phyloP scores from a whole-genome alignment of 2,329 filamentous ascomycete genomes.

The Fusarium tricinctum region DNA sequence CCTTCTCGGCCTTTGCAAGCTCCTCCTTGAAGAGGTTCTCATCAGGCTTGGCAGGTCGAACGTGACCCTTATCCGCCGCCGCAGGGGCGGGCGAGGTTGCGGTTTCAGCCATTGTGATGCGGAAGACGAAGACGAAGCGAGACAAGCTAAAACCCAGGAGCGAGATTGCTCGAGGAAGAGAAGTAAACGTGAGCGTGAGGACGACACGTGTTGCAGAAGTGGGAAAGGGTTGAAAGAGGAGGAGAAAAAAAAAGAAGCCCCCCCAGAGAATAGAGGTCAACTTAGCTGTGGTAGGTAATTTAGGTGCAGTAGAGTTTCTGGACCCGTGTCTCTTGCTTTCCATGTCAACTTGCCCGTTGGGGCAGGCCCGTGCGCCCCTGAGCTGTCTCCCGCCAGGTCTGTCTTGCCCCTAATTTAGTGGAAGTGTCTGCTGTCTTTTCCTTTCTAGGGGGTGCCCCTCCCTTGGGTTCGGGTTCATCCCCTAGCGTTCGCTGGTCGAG shows the following conservation, averaged over 20 bases:
- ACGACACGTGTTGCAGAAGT: conserved; percentile 42
- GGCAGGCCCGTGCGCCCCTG: conserved; percentile 44
- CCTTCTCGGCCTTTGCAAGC: conserved; percentile 87
- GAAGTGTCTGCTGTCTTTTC: conserved; percentile 19
- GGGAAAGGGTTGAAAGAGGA: conserved; percentile 30
- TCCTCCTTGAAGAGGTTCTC: conserved; percentile 85
- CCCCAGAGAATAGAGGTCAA: conserved; percentile 29
- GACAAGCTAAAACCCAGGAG: conserved; percentile 41
- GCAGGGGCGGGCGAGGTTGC: conserved; percentile 61
- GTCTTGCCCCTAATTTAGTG: neutral
- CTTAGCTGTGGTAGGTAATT: conserved; percentile 18
- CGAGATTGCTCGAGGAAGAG: conserved; percentile 34
- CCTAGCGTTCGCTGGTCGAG: conserved; percentile 40
- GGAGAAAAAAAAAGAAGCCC: conserved; percentile 35
- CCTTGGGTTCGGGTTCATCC: conserved; percentile 42
- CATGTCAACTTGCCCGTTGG: conserved; percentile 40
- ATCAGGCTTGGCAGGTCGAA: conserved; percentile 88
- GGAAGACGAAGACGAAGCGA: conserved; percentile 32
- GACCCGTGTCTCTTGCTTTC: conserved; percentile 46
- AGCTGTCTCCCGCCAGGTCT: conserved; percentile 23
- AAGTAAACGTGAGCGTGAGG: conserved; percentile 24
- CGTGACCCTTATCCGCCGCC: conserved; percentile 56
- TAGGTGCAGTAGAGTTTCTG: conserved; percentile 29
- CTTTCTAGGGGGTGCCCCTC: conserved; percentile 28
- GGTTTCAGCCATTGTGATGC: conserved; percentile 61